Conservation (phyloP, 164 flowering plant genomes). For the Piper longum region DNA sequence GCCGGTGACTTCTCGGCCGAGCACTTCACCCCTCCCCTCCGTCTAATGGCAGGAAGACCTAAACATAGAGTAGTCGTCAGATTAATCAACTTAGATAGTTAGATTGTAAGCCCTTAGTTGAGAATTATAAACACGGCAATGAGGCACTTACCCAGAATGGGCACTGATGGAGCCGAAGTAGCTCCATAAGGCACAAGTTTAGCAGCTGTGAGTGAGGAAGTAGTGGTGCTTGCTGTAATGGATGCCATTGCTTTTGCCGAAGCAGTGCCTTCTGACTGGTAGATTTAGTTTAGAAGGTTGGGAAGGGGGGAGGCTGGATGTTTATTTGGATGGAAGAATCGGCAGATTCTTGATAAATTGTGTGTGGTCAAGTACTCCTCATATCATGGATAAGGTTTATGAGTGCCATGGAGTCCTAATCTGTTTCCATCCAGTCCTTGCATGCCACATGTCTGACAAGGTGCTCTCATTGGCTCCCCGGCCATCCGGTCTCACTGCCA, state of each 20-base stretch:
- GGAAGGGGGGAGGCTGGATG: neutral
- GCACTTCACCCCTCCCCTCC: slow-evolving; percentile 29
- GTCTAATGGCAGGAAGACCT: slow-evolving; percentile 39
- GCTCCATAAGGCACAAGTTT: slow-evolving; percentile 12
- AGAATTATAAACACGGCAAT: neutral
- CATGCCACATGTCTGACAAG: slow-evolving; percentile 26
- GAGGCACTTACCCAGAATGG: slow-evolving; percentile 24
- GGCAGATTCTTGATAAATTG: neutral
- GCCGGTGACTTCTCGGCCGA: slow-evolving; percentile 17
- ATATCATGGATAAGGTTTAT: neutral
- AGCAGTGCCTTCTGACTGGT: neutral
- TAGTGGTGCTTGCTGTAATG: slow-evolving; percentile 21
- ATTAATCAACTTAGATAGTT: too few species aligned
- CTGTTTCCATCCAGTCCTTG: slow-evolving; percentile 22
- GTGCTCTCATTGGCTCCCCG: neutral
- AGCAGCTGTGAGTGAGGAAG: slow-evolving; percentile 16
- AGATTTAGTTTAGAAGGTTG: neutral
- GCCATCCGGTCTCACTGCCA: too few species aligned
- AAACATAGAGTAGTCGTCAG: neutral
- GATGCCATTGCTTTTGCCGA: slow-evolving; percentile 28
- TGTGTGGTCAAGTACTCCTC: neutral
- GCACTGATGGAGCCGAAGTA: slow-evolving; percentile 10
- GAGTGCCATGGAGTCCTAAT: slow-evolving; percentile 14
- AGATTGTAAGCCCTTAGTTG: too few species aligned
- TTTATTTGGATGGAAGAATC: neutral